Evolutionary conservation across 1,284 basidiomycete genomes (phyloP), one percentile per base, ranked within the genome.

Genomic region (Coriolopsis trogii): DNA sequence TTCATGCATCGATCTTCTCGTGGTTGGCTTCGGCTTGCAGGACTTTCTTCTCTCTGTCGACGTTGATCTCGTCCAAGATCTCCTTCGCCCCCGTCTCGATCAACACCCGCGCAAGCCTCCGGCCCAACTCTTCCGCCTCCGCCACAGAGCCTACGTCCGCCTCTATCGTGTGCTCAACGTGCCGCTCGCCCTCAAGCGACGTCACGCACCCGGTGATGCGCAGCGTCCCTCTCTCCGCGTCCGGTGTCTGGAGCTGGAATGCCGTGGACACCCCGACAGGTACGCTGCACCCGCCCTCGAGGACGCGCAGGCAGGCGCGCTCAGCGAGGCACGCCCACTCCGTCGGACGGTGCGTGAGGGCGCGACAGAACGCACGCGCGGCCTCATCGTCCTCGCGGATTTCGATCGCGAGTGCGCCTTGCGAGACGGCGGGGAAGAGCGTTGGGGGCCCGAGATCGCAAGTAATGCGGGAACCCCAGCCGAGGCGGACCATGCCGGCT

Each of bases 201-300:
- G 94, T 96, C 15, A 96, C 89, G 49, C 89, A 88, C 0, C 89
- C 91, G 3, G 82, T 84, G 34, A 95, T 70, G 33, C 73, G 79
- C 58, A 95, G 71, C 16, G 46, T 44, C 64, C 65, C 28, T 73
- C 76, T 57, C 59, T 40, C 58, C 63, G 38, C 58, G 49, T 66
- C 60, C 10, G 34, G 44, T 6, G 24, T 13, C 34, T 69, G 67
- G 57, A 58, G 67, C 51, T 65, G 67, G 55, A 86, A 63, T 45
- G 67, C 69, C 41, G 84, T 88, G 51, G 81, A 77, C 26, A 93
- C 88, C 15, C 96, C 95, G n/a, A 98, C 95, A 0, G 96, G 97
- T 1, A 99, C 94, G 54, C 91, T 95, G 71, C 97, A 99, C 24
- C 95, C 97, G 10, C 97, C 97, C 70, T 99, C 96, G 46, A 99